Conservation (phyloP, 495 filamentous ascomycete genomes). For the Trichoderma reesei region DNA sequence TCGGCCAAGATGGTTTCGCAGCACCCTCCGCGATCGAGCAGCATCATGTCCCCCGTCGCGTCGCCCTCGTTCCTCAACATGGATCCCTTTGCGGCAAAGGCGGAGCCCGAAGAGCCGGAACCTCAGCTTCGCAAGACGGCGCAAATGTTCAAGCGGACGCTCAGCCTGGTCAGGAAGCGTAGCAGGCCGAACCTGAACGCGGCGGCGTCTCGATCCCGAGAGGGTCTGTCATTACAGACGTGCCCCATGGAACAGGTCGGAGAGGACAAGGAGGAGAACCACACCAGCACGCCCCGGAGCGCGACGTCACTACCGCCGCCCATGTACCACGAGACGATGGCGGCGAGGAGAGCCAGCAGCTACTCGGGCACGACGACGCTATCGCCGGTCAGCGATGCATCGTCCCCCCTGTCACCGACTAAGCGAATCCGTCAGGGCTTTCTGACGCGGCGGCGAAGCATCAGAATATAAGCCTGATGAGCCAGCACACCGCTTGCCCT, state of each 20-base stretch:
- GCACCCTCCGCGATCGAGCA: conserved; percentile 23
- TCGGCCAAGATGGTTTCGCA: conserved; percentile 9
- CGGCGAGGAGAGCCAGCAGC: background rate
- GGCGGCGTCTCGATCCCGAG: background rate
- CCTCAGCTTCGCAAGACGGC: conserved; percentile 31
- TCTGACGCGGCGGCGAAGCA: background rate
- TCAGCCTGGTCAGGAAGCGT: conserved; percentile 36
- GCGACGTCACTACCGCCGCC: background rate
- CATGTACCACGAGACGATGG: background rate
- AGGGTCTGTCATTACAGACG: background rate
- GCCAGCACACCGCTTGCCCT: conserved; percentile 2
- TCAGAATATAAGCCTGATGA: background rate
- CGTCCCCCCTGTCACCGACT: conserved; percentile 6
- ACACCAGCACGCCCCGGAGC: background rate
- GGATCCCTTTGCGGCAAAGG: conserved; percentile 31
- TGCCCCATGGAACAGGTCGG: background rate
- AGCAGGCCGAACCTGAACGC: conserved; percentile 32
- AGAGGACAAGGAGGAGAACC: conserved; percentile 3
- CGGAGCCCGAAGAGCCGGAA: conserved; percentile 12
- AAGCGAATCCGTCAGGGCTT: conserved; percentile 4
- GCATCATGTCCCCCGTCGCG: conserved; percentile 26
- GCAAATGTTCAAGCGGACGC: conserved; percentile 31
- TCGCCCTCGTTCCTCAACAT: conserved; percentile 35
- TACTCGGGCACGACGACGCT: background rate
- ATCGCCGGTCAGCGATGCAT: background rate